Base-by-base conservation (phyloP, 192 early-diverging fungal genomes). In the Coemansia sp. region DNA sequence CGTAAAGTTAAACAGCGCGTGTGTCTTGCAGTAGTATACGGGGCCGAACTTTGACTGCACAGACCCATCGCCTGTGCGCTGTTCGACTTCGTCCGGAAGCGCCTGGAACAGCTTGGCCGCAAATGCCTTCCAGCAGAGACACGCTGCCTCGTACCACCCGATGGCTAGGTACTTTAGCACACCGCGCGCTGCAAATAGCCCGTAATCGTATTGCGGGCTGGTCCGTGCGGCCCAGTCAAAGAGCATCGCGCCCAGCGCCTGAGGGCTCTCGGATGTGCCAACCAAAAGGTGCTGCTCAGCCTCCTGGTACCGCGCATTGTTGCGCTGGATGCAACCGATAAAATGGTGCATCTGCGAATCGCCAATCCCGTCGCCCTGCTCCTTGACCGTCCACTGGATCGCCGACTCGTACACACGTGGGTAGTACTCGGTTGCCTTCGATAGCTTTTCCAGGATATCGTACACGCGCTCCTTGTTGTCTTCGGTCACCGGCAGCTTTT, bases 241-340 rank as follows among this genome's bases (percentile, higher is more conserved):
- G 27, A 89, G 84, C 82, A 95, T 87, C 33, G 83, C 68, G 1
- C 88, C 95, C 14, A 88, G 65, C 20, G 87, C 82, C 57, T 81
- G 75, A 17, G 89, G 91, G 64, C 91, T 92, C 61, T 94, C 92
- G 15, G 86, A 45, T 8, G 91, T 91, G 40, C 95, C 95, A 25
- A 92, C 85, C 40, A 93, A 55, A 42, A 93, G 89, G 73, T 98
- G 95, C 57, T 75, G 68, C 68, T 98, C 95, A 44, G 94, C 93
- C 52, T 91, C 85, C 60, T 77, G 79, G 64, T 90, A 95, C 50
- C 85, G 72, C 37, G 81, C 83, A 45, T 92, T 92, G 85, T 64
- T 59, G 55, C 67, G 61, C 71, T 62, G 57, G 31, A 85, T 50
- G 30, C 68, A 68, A 2, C 62, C 70, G 15, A 86, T 47, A 62